Conservation (phyloP, 1,284 basidiomycete genomes). For the Cryptococcus wingfieldii region DNA sequence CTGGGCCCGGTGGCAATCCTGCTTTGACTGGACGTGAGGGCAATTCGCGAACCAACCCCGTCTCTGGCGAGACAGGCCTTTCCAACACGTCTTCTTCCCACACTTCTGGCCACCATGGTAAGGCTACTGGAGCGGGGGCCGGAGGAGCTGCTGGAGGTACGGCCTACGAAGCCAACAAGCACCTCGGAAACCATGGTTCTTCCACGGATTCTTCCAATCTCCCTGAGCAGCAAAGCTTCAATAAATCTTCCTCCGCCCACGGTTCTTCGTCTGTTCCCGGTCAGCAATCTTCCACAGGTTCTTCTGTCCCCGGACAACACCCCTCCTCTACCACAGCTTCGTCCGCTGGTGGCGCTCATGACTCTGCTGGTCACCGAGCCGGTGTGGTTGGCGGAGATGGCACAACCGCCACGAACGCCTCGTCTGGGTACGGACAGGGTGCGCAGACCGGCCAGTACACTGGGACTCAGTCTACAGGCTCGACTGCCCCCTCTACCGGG, state of each 20-base stretch:
- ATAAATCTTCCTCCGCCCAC: too few relatives aligned
- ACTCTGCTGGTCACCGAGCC: neutral
- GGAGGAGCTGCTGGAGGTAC: constrained; percentile 2
- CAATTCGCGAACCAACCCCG: constrained; percentile 25
- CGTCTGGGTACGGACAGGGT: neutral
- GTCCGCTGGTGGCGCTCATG: neutral
- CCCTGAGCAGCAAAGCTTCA: too few relatives aligned
- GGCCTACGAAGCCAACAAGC: neutral
- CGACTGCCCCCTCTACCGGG: neutral
- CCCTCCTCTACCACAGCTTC: neutral
- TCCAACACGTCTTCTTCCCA: neutral
- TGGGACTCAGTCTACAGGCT: neutral
- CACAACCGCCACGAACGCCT: neutral
- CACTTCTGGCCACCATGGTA: constrained; percentile 6
- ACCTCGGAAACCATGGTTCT: neutral
- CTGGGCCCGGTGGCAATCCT: constrained; percentile 28
- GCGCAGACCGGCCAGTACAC: neutral
- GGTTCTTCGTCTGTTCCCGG: neutral
- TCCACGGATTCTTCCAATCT: neutral
- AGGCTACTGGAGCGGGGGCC: constrained; percentile 1
- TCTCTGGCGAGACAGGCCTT: constrained; percentile 13
- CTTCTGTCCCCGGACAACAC: neutral
- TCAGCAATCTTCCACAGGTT: neutral
- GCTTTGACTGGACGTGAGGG: constrained; percentile 41
- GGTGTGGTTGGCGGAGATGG: neutral